Base-by-base conservation (phyloP, 495 filamentous ascomycete genomes). In the Cercophora samala region DNA sequence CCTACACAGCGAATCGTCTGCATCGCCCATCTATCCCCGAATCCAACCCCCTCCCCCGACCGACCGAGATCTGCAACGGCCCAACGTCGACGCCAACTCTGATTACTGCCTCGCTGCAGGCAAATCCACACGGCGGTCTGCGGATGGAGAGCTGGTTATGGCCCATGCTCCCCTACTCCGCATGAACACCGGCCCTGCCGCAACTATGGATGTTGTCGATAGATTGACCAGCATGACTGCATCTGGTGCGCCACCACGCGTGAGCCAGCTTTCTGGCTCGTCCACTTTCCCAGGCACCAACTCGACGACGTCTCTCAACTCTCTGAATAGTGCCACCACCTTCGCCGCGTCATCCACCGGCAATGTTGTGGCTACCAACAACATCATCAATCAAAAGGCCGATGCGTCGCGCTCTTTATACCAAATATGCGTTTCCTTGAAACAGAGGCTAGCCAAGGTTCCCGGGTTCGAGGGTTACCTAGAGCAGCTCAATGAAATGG, bases 361-460 rank as follows among this genome's bases (percentile, higher is more conserved):
- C 62, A 87, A 85, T 58, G 85, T 93, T 65, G 77, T 87, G 64
- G 88, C 91, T 46, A 90, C 89, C 72, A 85, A 91, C 76, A 96
- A 93, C 75, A 96, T 99, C 78, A 96, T 98, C 82, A 99, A 98
- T 78, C 90, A 91, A 74, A 88, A 86, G 66, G 96, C 93, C 76
- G 93, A 95, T 74, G 90, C 92, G 69, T 89, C 89, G 63, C 85
- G 88, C 58, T 97, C 93, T 22, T 87, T 99, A 32, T 99, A 96
- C 73, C 95, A 98, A 78, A 97, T 93, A 76, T 97, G 96, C 77
- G 84, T 95, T 64, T 87, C 88, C 65, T 81, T 98, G 59, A 90
- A 90, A 77, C 86, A 87, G 76, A 86, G 96, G 65, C 81, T 99
- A 64, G 85, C 87, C 46, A 87, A 89, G 70, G 91, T 99, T 22